Evolutionary conservation across 2,329 filamentous ascomycete genomes (phyloP).

Genomic region (Aureobasidium sp.): DNA sequence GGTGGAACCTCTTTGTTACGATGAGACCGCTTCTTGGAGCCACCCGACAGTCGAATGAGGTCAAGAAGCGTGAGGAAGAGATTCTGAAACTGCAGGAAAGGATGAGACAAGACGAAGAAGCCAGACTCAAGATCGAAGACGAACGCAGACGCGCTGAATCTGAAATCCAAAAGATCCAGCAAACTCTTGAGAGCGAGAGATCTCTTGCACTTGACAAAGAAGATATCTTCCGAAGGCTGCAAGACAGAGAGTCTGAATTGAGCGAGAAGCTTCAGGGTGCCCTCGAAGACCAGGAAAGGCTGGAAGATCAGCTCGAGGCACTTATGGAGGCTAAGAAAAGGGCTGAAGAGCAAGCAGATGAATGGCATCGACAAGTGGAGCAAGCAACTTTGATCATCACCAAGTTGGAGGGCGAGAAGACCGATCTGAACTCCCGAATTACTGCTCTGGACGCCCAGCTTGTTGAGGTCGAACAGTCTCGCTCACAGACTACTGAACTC

Average conservation of each 20-base stretch:
- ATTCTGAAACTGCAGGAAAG: conserved; percentile 80
- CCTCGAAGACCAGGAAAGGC: conserved; percentile 83
- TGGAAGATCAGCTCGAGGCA: conserved; percentile 88
- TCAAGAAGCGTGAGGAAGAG: conserved; percentile 90
- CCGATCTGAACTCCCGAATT: conserved; percentile 58
- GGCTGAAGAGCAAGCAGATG: conserved; percentile 74
- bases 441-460: conserved; percentile 62
- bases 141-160: conserved; percentile 78
- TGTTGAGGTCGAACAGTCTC: conserved; percentile 58
- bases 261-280: conserved; percentile 88
- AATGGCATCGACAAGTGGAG: conserved; percentile 72
- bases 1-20: conserved; percentile 91
- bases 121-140: conserved; percentile 76
- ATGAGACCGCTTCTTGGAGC: conserved; percentile 94
- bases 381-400: conserved; percentile 83
- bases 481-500: conserved; percentile 64
- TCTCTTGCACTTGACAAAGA: conserved; percentile 96
- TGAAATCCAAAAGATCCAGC: conserved; percentile 82
- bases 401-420: conserved; percentile 79
- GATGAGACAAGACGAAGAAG: conserved; percentile 65
- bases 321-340: conserved; percentile 82
- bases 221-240: conserved; percentile 95
- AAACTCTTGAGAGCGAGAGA: conserved; percentile 89
- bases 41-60: conserved; percentile 82
- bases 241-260: conserved; percentile 81